Conservation (phyloP, 2,329 filamentous ascomycete species). For the Teratosphaeria destructans region DNA sequence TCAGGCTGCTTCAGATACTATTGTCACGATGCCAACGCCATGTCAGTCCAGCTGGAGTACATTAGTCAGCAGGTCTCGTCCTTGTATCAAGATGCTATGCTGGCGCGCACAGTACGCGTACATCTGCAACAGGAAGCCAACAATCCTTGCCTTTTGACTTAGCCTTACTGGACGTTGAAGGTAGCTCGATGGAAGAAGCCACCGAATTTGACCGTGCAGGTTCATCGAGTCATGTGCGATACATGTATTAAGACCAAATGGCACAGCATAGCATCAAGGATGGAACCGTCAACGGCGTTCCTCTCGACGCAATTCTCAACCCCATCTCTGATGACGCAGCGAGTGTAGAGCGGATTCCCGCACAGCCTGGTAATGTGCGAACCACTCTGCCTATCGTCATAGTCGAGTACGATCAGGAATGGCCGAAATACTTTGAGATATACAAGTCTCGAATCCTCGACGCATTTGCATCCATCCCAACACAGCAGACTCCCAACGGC, state of each 20-base stretch:
- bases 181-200: neutral
- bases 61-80: no score
- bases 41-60: no score
- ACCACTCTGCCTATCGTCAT: constrained; percentile 16
- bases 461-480: constrained; percentile 18
- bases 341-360: neutral
- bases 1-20: no score
- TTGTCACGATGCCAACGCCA: no score
- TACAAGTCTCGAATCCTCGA: constrained; percentile 26
- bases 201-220: no score
- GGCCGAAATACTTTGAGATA: constrained; percentile 26
- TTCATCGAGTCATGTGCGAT: neutral
- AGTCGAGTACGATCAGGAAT: constrained; percentile 28
- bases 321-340: neutral
- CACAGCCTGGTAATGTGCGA: neutral
- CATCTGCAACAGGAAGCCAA: no score
- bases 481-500: neutral
- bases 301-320: neutral
- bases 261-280: neutral
- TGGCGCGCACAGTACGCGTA: no score
- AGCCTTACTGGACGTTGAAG: neutral
- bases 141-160: no score
- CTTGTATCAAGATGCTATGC: no score
- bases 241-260: neutral
- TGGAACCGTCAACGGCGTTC: neutral